Evolutionary conservation across 73 alveolate genomes (phyloP).

Genomic region (Paramecium octaurelia): DNA sequence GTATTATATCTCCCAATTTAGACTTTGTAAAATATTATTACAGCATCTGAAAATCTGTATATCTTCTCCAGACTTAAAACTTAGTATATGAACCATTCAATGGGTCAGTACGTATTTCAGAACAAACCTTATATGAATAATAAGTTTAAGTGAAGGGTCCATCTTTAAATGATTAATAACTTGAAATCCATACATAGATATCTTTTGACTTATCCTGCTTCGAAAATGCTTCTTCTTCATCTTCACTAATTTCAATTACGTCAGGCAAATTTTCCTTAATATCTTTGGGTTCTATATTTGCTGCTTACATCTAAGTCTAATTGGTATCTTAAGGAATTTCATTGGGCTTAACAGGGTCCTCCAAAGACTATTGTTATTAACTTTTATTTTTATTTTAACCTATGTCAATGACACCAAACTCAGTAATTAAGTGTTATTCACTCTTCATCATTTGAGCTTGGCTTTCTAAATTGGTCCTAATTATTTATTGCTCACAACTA

Average conservation of each 20-base stretch:
- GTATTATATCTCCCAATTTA: background rate
- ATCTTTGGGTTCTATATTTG: background rate
- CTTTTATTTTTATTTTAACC: background rate
- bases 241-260: background rate
- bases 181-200: background rate
- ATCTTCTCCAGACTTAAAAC: background rate
- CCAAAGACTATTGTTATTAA: background rate
- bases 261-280: background rate
- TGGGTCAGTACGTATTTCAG: background rate
- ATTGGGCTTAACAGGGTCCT: background rate
- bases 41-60: background rate
- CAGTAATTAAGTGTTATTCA: background rate
- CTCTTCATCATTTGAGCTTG: background rate
- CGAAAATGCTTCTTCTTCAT: background rate
- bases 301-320: background rate
- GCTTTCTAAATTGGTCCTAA: background rate
- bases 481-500: background rate
- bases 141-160: background rate
- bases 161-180: background rate
- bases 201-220: background rate
- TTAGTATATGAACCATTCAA: background rate
- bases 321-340: background rate
- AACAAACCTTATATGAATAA: background rate
- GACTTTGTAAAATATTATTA: background rate
- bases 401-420: background rate